Conservation (phyloP, 75 land plant species). For the Cunninghamia lanceolata region DNA sequence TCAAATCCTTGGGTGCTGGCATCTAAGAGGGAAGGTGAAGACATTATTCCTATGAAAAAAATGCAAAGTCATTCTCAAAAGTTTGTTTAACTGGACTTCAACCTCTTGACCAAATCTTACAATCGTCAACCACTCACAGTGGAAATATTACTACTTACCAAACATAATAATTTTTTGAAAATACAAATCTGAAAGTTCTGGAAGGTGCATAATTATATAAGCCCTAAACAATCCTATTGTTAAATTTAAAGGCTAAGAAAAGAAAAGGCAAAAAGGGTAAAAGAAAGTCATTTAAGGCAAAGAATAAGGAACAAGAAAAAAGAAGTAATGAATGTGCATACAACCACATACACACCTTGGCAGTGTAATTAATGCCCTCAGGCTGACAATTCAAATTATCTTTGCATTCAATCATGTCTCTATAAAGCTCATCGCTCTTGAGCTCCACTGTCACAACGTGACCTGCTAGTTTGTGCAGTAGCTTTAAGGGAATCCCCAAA, state of each 20-base stretch:
- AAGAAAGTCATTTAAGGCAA: background rate
- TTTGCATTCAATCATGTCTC: slow-evolving; percentile 90
- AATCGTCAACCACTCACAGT: too few relatives aligned
- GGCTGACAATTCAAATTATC: slow-evolving; percentile 98
- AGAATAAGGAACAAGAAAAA: background rate
- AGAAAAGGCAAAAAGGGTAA: background rate
- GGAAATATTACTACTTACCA: background rate
- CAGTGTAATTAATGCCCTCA: slow-evolving; percentile 83
- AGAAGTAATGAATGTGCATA: background rate
- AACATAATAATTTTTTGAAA: background rate
- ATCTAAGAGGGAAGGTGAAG: too few relatives aligned
- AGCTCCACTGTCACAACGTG: slow-evolving; percentile 92
- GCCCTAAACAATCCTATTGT: background rate
- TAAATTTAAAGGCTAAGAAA: background rate
- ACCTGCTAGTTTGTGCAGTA: slow-evolving; percentile 89
- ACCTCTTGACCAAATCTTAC: background rate
- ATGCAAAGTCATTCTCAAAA: background rate
- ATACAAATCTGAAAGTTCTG: background rate
- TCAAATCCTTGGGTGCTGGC: too few relatives aligned
- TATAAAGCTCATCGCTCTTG: slow-evolving; percentile 92
- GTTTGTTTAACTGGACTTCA: background rate
- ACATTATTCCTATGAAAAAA: too few relatives aligned
- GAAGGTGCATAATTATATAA: too few relatives aligned
- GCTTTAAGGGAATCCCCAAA: slow-evolving; percentile 93
- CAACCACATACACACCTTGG: too few relatives aligned